Evolutionary conservation across 441 rosid genomes (phyloP), one percentile per base, ranked within the genome.

Genomic region (Rhodomyrtus psidioides): DNA sequence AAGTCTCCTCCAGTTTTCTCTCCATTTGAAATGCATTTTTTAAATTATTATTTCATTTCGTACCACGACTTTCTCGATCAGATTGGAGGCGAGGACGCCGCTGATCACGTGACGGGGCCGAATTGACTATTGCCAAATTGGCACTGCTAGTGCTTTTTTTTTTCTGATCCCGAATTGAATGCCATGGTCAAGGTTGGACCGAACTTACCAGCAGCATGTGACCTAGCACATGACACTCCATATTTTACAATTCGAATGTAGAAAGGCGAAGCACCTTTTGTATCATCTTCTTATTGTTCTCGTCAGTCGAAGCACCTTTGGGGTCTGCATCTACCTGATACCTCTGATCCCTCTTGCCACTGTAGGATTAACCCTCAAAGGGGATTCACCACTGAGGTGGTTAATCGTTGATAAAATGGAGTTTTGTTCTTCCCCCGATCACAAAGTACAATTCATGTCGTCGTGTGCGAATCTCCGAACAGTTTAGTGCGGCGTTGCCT

Each of bases 381-480:
- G 49, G 46, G 19, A 42, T 46, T 19, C 79, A 21, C 46, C 26
- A 2, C 49, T 39, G 49, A 70, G 2, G 49, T 19, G n/a, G n/a
- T 42, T 65, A 17, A 34, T 30, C 34, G 46, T 65, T 9, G 46
- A 34, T 34, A 0, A 17, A 19, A 3, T 23, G 76, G 26, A 44
- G 53, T 51, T 30, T 62, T 5, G 76, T 65, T 24, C 13, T 65
- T 30, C 7, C 46, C 34, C 12, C 1, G 23, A 12, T 65, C 76
- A 19, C 4, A 4, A n/a, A 34, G n/a, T n/a, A n/a, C n/a, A n/a
- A n/a, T n/a, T n/a, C 7, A 65, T 9, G 14, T 19, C 9, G 14
- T 19, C 5, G 2, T 0, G 1, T 30, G 7, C 14, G 2, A 30
- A 65, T 0, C 42, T 65, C 4, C 1, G 0, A 65, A 34, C 0